Conservation (phyloP, 805 yeast genomes). For the Yarrowia yakushimensis region DNA sequence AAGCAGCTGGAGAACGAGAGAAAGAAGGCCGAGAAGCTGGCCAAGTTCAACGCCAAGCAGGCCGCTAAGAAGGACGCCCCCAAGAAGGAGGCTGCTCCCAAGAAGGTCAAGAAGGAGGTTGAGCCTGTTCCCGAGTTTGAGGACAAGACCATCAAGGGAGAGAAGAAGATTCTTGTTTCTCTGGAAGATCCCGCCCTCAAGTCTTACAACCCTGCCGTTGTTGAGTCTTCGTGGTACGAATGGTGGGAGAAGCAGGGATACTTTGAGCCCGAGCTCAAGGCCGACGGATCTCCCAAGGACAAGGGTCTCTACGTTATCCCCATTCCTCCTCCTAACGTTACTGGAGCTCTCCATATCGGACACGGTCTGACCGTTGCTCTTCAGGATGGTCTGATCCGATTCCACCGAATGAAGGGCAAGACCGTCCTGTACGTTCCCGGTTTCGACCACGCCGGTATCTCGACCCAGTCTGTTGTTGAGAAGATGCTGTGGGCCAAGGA, state of each 20-base stretch:
- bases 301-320: slow-evolving; percentile 88
- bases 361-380: slow-evolving; percentile 94
- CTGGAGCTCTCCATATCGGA: slow-evolving; percentile 98
- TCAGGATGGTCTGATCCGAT: slow-evolving; percentile 90
- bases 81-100: slow-evolving; percentile 42
- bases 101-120: slow-evolving; percentile 63
- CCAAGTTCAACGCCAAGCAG: slow-evolving; percentile 77
- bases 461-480: slow-evolving; percentile 97
- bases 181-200: slow-evolving; percentile 91
- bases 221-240: slow-evolving; percentile 94
- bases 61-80: slow-evolving; percentile 38
- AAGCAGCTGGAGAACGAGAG: slow-evolving; percentile 83
- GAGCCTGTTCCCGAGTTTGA: slow-evolving; percentile 81
- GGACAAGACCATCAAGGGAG: slow-evolving; percentile 82
- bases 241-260: slow-evolving; percentile 94
- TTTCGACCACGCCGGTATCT: slow-evolving; percentile 98
- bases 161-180: slow-evolving; percentile 81
- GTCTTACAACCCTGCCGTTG: slow-evolving; percentile 88
- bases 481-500: slow-evolving; percentile 88
- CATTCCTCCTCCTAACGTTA: slow-evolving; percentile 99
- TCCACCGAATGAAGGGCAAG: slow-evolving; percentile 95
- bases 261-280: slow-evolving; percentile 80
- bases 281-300: slow-evolving; percentile 70
- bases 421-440: slow-evolving; percentile 93
- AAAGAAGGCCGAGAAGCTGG: slow-evolving; percentile 81